Percentiles rank a stretch among this genome's conserved stretches.
phyloP scores from a whole-genome alignment of 345 rosid genomes.

The Populus tremula region DNA sequence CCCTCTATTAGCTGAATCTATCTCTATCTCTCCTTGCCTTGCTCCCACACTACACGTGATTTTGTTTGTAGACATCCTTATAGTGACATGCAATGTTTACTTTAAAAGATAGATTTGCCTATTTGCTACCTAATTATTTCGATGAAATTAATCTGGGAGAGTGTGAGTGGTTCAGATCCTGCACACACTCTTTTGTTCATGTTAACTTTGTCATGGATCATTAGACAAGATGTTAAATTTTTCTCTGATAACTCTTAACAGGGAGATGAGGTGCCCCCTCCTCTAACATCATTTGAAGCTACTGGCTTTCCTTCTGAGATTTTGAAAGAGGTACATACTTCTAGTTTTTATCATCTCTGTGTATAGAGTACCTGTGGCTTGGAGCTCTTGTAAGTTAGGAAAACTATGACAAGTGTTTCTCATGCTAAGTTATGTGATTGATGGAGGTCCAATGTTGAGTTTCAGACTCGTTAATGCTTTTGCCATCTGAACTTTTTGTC shows the following conservation, averaged over 20 bases:
- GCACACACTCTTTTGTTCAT: neutral
- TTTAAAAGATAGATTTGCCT: neutral
- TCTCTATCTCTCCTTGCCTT: neutral
- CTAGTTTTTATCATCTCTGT: slow-evolving; percentile 1
- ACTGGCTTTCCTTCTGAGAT: slow-evolving; percentile 89
- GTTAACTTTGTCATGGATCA: neutral
- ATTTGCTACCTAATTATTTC: neutral
- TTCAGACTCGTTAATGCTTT: slow-evolving; percentile 63
- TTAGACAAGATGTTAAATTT: neutral
- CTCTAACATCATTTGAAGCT: slow-evolving; percentile 70
- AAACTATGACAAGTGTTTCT: slow-evolving; percentile 21
- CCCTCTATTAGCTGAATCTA: neutral
- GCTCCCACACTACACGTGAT: neutral
- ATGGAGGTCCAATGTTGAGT: slow-evolving; percentile 56
- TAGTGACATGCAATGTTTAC: neutral
- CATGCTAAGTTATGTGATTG: slow-evolving; percentile 33
- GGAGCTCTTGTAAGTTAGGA: slow-evolving; percentile 28
- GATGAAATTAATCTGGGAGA: neutral
- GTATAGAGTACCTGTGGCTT: slow-evolving; percentile 4
- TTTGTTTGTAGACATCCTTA: neutral
- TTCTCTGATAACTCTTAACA: slow-evolving; percentile 22
- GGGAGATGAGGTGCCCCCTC: slow-evolving; percentile 83
- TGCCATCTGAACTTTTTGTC: slow-evolving; percentile 82
- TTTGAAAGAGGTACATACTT: slow-evolving; percentile 75
- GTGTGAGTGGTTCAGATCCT: neutral